Evolutionary conservation across 805 yeast species (phyloP).

Genomic region (Soucietia sequanensis): DNA sequence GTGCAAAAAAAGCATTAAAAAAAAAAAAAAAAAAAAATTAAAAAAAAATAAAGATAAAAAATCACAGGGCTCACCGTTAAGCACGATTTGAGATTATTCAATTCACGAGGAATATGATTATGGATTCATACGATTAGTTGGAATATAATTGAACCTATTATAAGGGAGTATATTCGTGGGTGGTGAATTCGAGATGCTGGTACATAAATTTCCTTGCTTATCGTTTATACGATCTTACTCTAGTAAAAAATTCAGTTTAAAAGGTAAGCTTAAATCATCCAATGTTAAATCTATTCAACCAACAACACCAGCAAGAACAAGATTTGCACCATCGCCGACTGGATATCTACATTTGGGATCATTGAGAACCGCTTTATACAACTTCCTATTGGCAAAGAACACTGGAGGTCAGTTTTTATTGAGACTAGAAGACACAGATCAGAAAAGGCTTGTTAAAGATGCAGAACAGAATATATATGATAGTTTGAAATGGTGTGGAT

Average conservation of each 20-base stretch:
- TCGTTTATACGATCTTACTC: no score
- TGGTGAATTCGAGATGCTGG: no score
- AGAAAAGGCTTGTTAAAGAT: conserved; percentile 67
- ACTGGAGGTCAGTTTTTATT: conserved; percentile 81
- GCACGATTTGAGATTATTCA: no score
- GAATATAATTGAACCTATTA: no score
- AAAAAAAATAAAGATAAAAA: no score
- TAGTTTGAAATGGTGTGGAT: conserved; percentile 73
- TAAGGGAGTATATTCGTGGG: no score
- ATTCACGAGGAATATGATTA: no score
- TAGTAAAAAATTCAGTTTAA: conserved; percentile 3
- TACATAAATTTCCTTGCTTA: no score
- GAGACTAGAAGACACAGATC: conserved; percentile 93
- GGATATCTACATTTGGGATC: conserved; percentile 95
- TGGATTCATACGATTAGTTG: no score
- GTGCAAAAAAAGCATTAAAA: no score
- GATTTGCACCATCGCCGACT: conserved; percentile 99
- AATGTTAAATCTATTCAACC: conserved; percentile 36
- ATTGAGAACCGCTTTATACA: conserved; percentile 87
- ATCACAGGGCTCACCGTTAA: no score
- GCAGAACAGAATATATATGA: conserved; percentile 83
- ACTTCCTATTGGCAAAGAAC: conserved; percentile 73
- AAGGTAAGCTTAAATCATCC: not conserved
- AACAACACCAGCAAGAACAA: conserved; percentile 64
- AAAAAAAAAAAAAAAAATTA: no score